Base-by-base conservation (phyloP, 2,329 filamentous ascomycete species). In the Delphinella strobiligena region DNA sequence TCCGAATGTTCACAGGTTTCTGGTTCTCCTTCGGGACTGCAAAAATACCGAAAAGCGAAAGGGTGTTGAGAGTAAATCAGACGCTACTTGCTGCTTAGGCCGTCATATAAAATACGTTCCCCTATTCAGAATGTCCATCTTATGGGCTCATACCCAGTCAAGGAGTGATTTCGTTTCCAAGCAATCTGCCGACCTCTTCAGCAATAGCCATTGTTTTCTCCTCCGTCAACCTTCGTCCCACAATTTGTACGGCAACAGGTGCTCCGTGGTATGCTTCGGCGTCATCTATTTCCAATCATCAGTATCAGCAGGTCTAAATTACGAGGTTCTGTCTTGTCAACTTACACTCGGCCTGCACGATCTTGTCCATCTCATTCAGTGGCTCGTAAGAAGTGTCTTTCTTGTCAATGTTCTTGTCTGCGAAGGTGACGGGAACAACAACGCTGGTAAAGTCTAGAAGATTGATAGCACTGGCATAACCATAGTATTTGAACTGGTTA, bases 181-280 rank as follows among this genome's bases (percentile, higher is more conserved):
- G 29, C 0, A 41, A 22, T 38, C 36, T 42, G 50, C 3, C 60
- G 46, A 43, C 53, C 48, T 41, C 38, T 31, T 60, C 57, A 0
- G 58, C 58, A 32, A 62, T 48, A 8, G 54, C 58, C 32, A 62
- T 37, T 33, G 60, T 58, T 46, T 59, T 60, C 48, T 63, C 60
- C 41, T 63, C 60, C 17, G 61, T 53, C 17, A 61, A 30, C 19
- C 55, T 52, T 15, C 58, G 45, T 2, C 59, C 59, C 2, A 63
- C 55, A 24, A 63, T 36, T 35, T 62, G 60, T 37, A 63, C 11
- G 32, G 54, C 54, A 0, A 61, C 54, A 45, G 59, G 60, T 2
- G 60, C 56, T 1, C 59, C 60, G 24, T 61, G 49, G 27, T 60
- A 63, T 1, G 61, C 54, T 19, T 58, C 52, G 0, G 60, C 55